Conservation (phyloP, 176 grass and related monocot species). For the Aechmea fasciata region DNA sequence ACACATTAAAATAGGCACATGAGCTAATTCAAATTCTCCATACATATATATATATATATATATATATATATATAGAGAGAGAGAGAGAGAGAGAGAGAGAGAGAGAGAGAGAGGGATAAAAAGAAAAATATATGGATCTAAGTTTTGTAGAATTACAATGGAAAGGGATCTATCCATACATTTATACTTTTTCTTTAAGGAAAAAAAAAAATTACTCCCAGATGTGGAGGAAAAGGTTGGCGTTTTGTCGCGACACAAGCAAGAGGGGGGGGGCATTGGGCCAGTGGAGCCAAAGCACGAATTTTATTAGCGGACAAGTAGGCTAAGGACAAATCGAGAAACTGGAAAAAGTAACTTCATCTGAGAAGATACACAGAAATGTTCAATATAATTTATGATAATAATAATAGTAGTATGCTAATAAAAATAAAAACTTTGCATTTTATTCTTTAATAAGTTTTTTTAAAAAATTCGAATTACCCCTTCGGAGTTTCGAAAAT, state of each 20-base stretch:
- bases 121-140: too few relatives aligned
- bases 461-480: neutral
- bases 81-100: too few relatives aligned
- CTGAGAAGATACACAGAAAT: too few relatives aligned
- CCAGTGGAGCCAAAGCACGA: slow-evolving; percentile 1
- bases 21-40: too few relatives aligned
- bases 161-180: neutral
- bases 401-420: too few relatives aligned
- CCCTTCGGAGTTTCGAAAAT: neutral
- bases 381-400: too few relatives aligned
- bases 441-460: slow-evolving; percentile 10
- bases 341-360: neutral
- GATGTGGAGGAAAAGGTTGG: neutral
- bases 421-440: neutral
- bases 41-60: too few relatives aligned
- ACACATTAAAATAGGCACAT: too few relatives aligned
- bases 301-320: neutral
- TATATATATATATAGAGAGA: too few relatives aligned
- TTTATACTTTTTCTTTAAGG: neutral
- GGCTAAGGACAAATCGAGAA: slow-evolving; percentile 13
- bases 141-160: too few relatives aligned
- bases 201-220: neutral
- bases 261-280: neutral
- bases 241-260: slow-evolving; percentile 7
- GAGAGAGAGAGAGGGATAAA: too few relatives aligned